Evolutionary conservation across 306 rosid species (phyloP).

Genomic region (Prunus mongolica): DNA sequence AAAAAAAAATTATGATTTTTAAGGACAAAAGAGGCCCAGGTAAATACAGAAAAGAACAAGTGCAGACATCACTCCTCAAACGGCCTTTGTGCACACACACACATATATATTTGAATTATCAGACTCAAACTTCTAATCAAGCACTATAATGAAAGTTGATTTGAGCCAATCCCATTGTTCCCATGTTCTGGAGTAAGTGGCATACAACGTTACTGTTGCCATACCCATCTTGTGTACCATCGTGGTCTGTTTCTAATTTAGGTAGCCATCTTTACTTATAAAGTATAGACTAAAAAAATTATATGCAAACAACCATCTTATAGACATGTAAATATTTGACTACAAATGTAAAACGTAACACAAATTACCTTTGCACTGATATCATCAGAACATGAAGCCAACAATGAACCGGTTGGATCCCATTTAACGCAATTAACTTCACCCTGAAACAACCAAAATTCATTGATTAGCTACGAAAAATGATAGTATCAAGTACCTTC

Average conservation of each 20-base stretch:
- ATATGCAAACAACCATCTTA: background rate
- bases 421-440: conserved; percentile 97
- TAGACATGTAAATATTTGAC: background rate
- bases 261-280: background rate
- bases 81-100: too few species aligned
- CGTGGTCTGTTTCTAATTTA: background rate
- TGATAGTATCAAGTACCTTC: background rate
- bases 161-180: background rate
- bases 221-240: background rate
- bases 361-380: conserved; percentile 74
- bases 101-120: background rate
- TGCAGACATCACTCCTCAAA: background rate
- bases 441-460: conserved; percentile 50
- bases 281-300: background rate
- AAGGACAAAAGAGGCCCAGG: background rate
- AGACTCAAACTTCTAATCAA: background rate
- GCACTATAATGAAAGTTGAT: background rate
- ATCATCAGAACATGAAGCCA: conserved; percentile 98
- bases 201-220: background rate
- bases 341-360: background rate
- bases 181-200: background rate
- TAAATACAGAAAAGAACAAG: too few species aligned
- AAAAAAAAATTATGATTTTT: too few species aligned
- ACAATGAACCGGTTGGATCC: conserved; percentile 89
- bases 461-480: conserved; percentile 15